Base-by-base conservation (phyloP, 306 rosid genomes). In the Gynostemma pentaphyllum region DNA sequence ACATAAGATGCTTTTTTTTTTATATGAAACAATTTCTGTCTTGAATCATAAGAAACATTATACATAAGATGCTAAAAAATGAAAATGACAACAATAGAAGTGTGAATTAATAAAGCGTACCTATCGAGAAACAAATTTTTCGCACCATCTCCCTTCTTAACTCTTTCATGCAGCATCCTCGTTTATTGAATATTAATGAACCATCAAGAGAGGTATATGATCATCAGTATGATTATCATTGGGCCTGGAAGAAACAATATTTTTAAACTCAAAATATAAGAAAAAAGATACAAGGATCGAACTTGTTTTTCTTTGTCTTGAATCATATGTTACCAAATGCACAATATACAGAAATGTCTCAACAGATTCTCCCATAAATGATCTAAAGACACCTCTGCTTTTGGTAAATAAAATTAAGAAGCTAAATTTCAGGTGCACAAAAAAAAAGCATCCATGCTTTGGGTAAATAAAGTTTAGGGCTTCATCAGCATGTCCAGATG, bases 251-350 rank as follows among this genome's bases (percentile, higher is more conserved):
- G 8, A n/a, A n/a, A n/a, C n/a, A n/a, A n/a, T n/a, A n/a, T 47
- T 3, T 16, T 30, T 6, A 36, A 19, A 46, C 41, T 54, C 7
- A 32, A 71, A 72, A 72, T 42, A 52, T 54, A 55, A 51, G 30
- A 57, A 68, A 49, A 76, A 72, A 64, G 68, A n/a, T 37, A 70
- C 48, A 78, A 64, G 72, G 71, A 67, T 76, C 21, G 4, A 73
- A 92, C 99, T 92, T 89, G 34, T 81, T 81, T 82, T 92, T 88
- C 90, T 84, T 92, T 42, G 97, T 84, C 82, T 92, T 92, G 83
- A 88, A 92, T 66, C 95, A 79, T 65, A 81, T 9, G 78, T 92
- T 97, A 52, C 99, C 99, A 72, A 92, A 92, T 46, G 99, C 97
- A 64, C 99, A 95, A 70, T 96, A 86, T 37, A 92, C 87, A 39